Percentiles rank a stretch among this genome's conserved stretches.
Evolutionary conservation across 805 yeast genomes (phyloP).

Genomic region (Candida ovalis): DNA sequence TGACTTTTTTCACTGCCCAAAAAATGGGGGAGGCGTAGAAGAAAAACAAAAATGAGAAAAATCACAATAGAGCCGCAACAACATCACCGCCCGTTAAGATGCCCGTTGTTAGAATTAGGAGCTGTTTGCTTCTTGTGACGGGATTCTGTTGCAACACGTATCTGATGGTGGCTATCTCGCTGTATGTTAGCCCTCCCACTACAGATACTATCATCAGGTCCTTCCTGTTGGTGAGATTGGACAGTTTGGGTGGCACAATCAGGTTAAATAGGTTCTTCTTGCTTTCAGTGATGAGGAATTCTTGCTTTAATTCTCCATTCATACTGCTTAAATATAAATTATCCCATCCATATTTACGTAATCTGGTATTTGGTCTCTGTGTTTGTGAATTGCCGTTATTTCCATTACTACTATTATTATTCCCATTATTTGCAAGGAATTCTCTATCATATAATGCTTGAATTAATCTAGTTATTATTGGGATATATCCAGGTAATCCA

Average conservation of each 20-base stretch:
- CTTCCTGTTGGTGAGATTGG: conserved; percentile 16
- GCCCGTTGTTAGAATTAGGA: conserved; percentile 43
- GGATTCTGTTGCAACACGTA: conserved; percentile 47
- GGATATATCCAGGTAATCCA: conserved; percentile 80
- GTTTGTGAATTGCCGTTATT: conserved; percentile 23
- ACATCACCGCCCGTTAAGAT: conserved; percentile 36
- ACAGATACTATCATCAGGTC: conserved; percentile 46
- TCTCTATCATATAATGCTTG: conserved; percentile 64
- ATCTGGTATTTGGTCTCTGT: conserved; percentile 19
- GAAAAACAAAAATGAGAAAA: not conserved
- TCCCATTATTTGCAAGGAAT: conserved; percentile 35
- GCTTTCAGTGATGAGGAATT: conserved; percentile 29
- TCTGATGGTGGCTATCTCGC: conserved; percentile 74
- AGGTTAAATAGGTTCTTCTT: conserved; percentile 27
- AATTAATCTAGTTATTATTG: conserved; percentile 64
- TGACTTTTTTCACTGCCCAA: no score
- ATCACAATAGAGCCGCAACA: conserved; percentile 18
- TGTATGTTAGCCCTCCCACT: conserved; percentile 83
- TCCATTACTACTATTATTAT: conserved; percentile 24
- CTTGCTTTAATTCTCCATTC: conserved; percentile 33
- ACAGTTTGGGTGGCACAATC: conserved; percentile 20
- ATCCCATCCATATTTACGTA: conserved; percentile 39
- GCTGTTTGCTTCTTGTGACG: conserved; percentile 29
- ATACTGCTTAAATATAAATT: conserved; percentile 39
- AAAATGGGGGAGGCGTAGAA: no score